Conservation (phyloP, 1,139 yeast genomes). For the Petasospora rhodanensis region DNA sequence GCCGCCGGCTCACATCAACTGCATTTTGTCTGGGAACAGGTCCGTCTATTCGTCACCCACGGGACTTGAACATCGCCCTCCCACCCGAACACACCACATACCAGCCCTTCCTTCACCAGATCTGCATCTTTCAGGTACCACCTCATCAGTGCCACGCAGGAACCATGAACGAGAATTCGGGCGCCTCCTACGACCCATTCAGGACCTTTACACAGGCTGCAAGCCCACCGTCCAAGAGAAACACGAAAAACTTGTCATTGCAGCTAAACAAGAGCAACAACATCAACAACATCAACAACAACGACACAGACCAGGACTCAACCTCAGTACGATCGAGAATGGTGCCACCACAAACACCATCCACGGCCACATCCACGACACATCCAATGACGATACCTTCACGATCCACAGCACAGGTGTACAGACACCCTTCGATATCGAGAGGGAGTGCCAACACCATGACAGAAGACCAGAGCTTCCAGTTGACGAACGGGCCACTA, state of each 20-base stretch:
- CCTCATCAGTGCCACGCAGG: too few species aligned
- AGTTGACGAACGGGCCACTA: constrained; percentile 1
- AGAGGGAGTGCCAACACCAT: too few species aligned
- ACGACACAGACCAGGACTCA: constrained; percentile 1
- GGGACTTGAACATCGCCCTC: too few species aligned
- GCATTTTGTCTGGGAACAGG: too few species aligned
- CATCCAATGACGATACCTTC: not conserved
- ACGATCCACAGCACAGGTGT: too few species aligned
- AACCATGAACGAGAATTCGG: constrained; percentile 1
- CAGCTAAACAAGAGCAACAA: constrained; percentile 12
- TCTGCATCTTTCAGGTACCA: too few species aligned
- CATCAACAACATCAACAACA: constrained; percentile 1
- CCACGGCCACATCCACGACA: constrained; percentile 1
- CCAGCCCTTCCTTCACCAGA: too few species aligned
- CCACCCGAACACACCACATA: too few species aligned
- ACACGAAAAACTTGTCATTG: constrained; percentile 22
- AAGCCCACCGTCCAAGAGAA: constrained; percentile 21
- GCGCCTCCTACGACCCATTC: constrained; percentile 1
- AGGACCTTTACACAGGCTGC: constrained; percentile 1
- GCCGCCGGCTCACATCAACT: too few species aligned
- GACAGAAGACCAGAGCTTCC: too few species aligned
- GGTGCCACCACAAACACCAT: constrained; percentile 1
- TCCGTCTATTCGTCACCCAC: too few species aligned
- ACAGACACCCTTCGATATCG: constrained; percentile 24
- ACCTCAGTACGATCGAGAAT: constrained; percentile 1